phyloP scores from a whole-genome alignment of 257 asterid genomes.

The Parsonsia alboflavescens region DNA sequence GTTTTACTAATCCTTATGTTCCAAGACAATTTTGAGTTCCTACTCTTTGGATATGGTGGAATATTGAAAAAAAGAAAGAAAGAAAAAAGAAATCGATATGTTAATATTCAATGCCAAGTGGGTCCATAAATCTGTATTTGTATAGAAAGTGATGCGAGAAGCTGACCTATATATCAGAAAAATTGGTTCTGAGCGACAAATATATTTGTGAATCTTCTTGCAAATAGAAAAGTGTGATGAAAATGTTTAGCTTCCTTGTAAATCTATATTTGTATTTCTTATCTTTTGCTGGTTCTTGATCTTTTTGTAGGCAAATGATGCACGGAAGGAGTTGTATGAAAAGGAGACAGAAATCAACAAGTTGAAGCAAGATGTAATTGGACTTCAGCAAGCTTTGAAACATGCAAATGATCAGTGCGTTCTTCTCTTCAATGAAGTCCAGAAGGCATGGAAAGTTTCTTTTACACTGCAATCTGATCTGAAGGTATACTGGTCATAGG shows the following conservation, averaged over 20 bases:
- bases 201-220: neutral
- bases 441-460: conserved; percentile 97
- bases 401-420: conserved; percentile 87
- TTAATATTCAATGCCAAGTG: too few relatives aligned
- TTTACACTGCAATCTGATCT: conserved; percentile 84
- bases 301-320: conserved; percentile 77
- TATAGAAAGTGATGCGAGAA: neutral
- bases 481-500: conserved; percentile 53
- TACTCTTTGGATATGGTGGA: neutral
- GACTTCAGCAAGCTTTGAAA: conserved; percentile 60
- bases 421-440: conserved; percentile 91
- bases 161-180: neutral
- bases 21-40: neutral
- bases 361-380: conserved; percentile 64
- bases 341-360: conserved; percentile 72
- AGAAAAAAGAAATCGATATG: neutral
- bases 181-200: neutral
- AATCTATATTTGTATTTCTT: neutral
- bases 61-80: neutral
- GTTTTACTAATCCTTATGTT: neutral
- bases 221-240: neutral
- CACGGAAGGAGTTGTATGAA: conserved; percentile 83
- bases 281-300: conserved; percentile 8
- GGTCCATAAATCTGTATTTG: neutral
- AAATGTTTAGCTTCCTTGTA: neutral